Base-by-base conservation (phyloP, 768 basidiomycete species). In the Amanita rubescens region DNA sequence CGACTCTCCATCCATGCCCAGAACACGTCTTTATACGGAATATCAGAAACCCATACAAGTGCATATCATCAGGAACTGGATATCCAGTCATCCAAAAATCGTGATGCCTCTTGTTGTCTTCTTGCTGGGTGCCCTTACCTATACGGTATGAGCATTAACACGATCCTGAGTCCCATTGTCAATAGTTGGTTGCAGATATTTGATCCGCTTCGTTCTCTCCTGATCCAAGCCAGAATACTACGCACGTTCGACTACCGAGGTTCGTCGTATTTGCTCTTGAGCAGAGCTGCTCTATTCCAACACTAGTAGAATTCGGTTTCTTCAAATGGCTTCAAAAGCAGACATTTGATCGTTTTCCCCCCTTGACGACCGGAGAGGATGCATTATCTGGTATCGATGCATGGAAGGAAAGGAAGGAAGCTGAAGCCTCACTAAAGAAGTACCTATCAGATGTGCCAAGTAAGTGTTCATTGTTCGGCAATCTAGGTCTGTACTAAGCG, bases 341-440 rank as follows among this genome's bases (percentile, higher is more conserved):
- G 55, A 75, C 87, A 1, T 56, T 87, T 20, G 79, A 81, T 49
- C 71, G 73, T n/a, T 63, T 73, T 19, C 63, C 62, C 25, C 57
- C 58, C 30, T 51, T 53, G 30, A 33, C 74, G n/a, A 66, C 69
- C 19, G 59, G 74, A 30, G 54, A 60, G 33, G 37, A 59, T 14
- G 54, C 55, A 8, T 42, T 62, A 9, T 56, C 68, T 6, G 58
- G 57, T 2, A 67, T 72, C 41, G 74, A 78, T 55, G 82, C 81
- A 14, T 97, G 94, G 94, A 83, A 86, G 61, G 93, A 97, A 63
- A 79, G 94, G 24, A 74, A 77, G 59, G 84, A 91, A 9, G 94
- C 92, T 3, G 84, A 85, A 60, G 74, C 69, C 39, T 72, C 80
- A 8, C 60, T 97, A 32, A 74, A 76, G 52, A 72, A 74, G 27